Evolutionary conservation across 2,329 filamentous ascomycete genomes (phyloP), one percentile per base, ranked within the genome.

Genomic region (Aspergillus proliferans): DNA sequence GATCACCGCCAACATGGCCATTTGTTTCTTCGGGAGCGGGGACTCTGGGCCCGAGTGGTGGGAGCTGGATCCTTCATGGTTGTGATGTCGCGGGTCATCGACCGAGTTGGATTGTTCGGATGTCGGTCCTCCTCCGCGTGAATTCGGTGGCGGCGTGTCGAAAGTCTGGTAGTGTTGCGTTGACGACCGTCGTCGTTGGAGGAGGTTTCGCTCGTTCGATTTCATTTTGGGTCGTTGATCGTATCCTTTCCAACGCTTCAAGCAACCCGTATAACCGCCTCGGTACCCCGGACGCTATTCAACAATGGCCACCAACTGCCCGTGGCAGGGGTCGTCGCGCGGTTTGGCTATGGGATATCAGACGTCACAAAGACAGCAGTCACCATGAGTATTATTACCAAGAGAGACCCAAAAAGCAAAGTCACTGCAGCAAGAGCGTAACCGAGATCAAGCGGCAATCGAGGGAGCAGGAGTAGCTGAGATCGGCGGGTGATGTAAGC

Each of bases 1-100:
- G 52, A 98, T 87, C 56, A 96, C 74, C 1, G 92, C 92, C 30
- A 98, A 76, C 10, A 97, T 81, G 4, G 84, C 79, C 52, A 98
- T 84, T 73, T 97, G 93, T 57, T 78, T 83, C 56, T 83, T 82
- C 0, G 93, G 93, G 15, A 98, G 72, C 0, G 92, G 91, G 1
- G 88, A 88, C 56, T 82, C 50, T 12, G 38, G 19, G 15, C 38
- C 38, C 7, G 38, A 21, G 3, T 38, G 8, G 10, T 33, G 33
- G 14, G 30, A 39, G 15, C n/a, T 21, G 12, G n/a, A 52, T 21
- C 54, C 45, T 6, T 67, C 66, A 57, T 65, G 52, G 28, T 59
- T 55, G 9, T 53, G 53, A 9, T 58, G 52, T 40, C 63, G 50
- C 19, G 63, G 59, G 10, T 57, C 56, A 24, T 65, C 65, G 40